A percentile compares a stretch with the other conserved stretches of the same genome.
Conservation (phyloP, 306 rosid species). For the Comarum palustre region DNA sequence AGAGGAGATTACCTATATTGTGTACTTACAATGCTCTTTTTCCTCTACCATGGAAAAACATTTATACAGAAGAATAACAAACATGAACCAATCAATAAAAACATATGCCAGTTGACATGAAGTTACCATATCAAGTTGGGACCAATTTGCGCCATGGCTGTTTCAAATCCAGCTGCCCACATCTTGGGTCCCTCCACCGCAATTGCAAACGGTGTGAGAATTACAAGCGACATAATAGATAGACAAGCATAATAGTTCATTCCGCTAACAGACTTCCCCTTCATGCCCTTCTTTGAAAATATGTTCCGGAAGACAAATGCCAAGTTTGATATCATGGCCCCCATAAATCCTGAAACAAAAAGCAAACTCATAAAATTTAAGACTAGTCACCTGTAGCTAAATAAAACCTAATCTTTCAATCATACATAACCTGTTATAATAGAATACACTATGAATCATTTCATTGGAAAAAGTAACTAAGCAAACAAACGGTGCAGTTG, state of each 20-base stretch:
- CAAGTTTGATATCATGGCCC: slow-evolving; percentile 93
- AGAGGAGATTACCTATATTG: neutral
- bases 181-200: slow-evolving; percentile 89
- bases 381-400: neutral
- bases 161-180: slow-evolving; percentile 86
- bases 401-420: neutral
- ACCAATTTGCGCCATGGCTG: slow-evolving; percentile 66
- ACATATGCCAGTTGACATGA: neutral
- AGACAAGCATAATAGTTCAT: slow-evolving; percentile 92
- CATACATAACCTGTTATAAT: neutral
- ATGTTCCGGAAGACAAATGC: slow-evolving; percentile 87
- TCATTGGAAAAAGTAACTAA: neutral
- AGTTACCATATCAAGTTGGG: slow-evolving; percentile 75
- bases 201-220: slow-evolving; percentile 82
- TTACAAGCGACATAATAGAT: slow-evolving; percentile 66
- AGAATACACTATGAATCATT: neutral
- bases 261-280: slow-evolving; percentile 88
- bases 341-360: slow-evolving; percentile 71
- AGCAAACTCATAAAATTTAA: slow-evolving; percentile 14
- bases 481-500: neutral
- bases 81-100: slow-evolving; percentile 5
- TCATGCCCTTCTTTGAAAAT: slow-evolving; percentile 88
- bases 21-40: neutral
- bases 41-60: slow-evolving; percentile 1
- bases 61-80: neutral